Conservation (phyloP, 2,329 filamentous ascomycete genomes). For the Aspergillus pseudonomiae region DNA sequence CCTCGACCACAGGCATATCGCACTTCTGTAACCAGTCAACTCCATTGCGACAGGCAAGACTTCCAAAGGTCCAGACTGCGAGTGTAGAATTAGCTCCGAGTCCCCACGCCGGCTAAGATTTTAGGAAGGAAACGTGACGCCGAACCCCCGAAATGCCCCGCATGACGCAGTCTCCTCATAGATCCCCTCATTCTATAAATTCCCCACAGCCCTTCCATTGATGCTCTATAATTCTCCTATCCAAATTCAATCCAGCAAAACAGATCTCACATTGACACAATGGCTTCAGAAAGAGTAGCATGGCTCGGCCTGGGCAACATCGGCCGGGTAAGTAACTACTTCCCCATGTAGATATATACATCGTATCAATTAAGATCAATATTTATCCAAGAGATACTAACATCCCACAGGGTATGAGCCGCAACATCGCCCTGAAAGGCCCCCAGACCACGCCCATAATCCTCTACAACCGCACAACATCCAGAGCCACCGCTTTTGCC, state of each 20-base stretch:
- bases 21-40: neutral
- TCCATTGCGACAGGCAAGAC: neutral
- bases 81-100: neutral
- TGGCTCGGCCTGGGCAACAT: constrained; percentile 90
- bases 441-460: constrained; percentile 71
- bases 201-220: neutral
- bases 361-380: too few species aligned
- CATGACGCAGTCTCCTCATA: neutral
- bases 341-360: neutral
- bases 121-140: neutral
- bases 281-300: constrained; percentile 57
- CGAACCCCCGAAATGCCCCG: neutral
- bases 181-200: neutral
- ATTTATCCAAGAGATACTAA: constrained; percentile 11
- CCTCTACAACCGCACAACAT: constrained; percentile 76
- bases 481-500: constrained; percentile 67
- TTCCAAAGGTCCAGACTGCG: too few species aligned
- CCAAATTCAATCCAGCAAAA: neutral
- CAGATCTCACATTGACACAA: constrained; percentile 12
- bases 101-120: constrained; percentile 1
- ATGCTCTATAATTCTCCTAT: constrained; percentile 7
- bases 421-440: constrained; percentile 80
- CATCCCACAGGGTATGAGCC: constrained; percentile 70
- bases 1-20: neutral
- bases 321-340: constrained; percentile 65